These are phyloP conservation scores for Anisogramma anomala DNA, from an alignment of 2,329 filamentous ascomycete genomes.

Conservation along the genomic window DNA sequence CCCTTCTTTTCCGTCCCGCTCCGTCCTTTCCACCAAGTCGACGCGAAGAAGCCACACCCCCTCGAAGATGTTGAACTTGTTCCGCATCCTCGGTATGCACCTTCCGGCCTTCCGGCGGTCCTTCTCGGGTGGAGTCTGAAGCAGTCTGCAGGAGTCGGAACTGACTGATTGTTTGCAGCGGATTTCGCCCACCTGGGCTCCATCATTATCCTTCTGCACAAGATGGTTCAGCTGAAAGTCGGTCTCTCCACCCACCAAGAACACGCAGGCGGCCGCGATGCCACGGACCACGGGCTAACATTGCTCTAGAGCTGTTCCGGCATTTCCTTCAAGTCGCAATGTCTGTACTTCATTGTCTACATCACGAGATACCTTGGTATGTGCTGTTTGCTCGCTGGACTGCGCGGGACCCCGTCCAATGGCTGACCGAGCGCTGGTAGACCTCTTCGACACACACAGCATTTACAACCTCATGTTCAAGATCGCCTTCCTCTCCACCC, in stretches of 20 bases:
- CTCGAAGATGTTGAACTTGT: conserved; percentile 42
- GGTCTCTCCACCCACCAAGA: conserved; percentile 24
- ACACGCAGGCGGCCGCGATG: too few species aligned
- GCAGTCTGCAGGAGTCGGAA: too few species aligned
- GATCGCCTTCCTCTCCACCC: conserved; percentile 81
- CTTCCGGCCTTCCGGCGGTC: conserved; percentile 1
- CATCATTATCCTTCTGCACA: conserved; percentile 88
- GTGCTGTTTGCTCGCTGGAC: conserved; percentile 17
- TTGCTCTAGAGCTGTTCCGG: conserved; percentile 74
- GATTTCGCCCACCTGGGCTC: conserved; percentile 93
- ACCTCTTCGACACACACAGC: conserved; percentile 75
- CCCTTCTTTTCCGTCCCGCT: conserved; percentile 1
- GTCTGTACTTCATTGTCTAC: conserved; percentile 88
- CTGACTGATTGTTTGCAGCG: conserved; percentile 38
- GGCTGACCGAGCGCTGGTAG: conserved; percentile 30
- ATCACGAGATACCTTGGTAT: conserved; percentile 80
- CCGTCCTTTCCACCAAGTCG: background rate
- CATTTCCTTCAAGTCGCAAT: conserved; percentile 98
- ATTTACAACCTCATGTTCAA: conserved; percentile 94
- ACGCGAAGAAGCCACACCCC: conserved; percentile 10
- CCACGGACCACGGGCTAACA: too few species aligned
- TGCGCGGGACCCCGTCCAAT: conserved; percentile 3
- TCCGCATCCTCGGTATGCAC: conserved; percentile 43
- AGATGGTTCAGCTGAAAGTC: conserved; percentile 90
- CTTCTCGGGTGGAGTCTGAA: too few species aligned